Conservation (phyloP, 2,329 filamentous ascomycete genomes). For the Diaporthe sp. region DNA sequence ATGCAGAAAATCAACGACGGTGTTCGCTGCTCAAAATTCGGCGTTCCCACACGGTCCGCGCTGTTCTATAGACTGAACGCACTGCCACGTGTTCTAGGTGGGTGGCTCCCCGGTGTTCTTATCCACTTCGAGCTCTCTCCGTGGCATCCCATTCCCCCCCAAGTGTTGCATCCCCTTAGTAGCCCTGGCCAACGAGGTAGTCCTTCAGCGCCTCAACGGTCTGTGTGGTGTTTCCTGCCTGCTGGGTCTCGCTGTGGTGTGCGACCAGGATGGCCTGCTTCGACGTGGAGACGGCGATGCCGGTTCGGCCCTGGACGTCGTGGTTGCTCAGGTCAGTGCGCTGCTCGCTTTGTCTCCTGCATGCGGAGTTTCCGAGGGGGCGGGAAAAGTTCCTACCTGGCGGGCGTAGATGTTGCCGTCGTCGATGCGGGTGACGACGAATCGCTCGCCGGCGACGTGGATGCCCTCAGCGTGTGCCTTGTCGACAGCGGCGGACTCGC, state of each 20-base stretch:
- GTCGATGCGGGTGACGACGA: constrained; percentile 79
- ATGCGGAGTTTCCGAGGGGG: not conserved
- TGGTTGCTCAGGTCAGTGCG: constrained; percentile 16
- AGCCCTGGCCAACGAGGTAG: constrained; percentile 83
- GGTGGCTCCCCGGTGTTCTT: constrained; percentile 17
- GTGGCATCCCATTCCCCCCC: constrained; percentile 33
- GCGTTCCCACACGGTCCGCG: constrained; percentile 32
- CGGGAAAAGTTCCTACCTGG: constrained; percentile 67
- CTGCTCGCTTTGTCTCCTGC: not conserved
- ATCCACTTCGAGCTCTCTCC: constrained; percentile 6
- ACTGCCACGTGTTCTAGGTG: constrained; percentile 31
- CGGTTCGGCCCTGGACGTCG: constrained; percentile 72
- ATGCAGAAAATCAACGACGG: constrained; percentile 30
- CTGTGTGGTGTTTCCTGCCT: constrained; percentile 80
- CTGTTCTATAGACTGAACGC: constrained; percentile 36
- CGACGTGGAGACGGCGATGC: constrained; percentile 86
- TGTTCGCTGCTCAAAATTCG: constrained; percentile 32
- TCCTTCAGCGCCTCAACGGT: constrained; percentile 87
- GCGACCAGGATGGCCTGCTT: constrained; percentile 88
- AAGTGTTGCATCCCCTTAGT: constrained; percentile 63
- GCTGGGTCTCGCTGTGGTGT: constrained; percentile 81
- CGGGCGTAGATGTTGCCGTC: constrained; percentile 86
- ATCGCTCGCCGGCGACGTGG: constrained; percentile 81
- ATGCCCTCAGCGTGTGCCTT: constrained; percentile 79
- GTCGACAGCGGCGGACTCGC: constrained; percentile 62